phyloP scores from a whole-genome alignment of 2,329 filamentous ascomycete genomes.

The Sporothrix humicola region DNA sequence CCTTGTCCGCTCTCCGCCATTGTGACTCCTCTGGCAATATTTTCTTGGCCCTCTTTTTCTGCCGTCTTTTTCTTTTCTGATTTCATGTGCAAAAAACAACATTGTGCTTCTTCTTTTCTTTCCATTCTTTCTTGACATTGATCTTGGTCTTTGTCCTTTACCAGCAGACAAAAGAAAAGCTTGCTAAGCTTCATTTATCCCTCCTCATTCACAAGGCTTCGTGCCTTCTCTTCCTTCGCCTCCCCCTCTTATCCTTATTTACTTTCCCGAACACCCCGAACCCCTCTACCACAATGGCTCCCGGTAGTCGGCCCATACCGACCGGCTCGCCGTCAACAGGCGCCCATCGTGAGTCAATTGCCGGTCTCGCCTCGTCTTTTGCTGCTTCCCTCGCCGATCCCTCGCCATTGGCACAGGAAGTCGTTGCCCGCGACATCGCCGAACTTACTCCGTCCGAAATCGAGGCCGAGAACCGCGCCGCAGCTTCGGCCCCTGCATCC shows the following conservation, averaged over 20 bases:
- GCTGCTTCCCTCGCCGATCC: constrained; percentile 61
- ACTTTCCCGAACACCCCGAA: no score
- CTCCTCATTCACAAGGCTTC: background rate
- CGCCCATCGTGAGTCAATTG: constrained; percentile 33
- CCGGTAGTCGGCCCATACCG: constrained; percentile 42
- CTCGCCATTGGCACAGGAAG: constrained; percentile 70
- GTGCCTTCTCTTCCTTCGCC: background rate
- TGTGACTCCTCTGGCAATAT: background rate
- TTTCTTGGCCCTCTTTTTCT: background rate
- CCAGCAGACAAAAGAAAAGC: background rate
- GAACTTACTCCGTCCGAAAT: constrained; percentile 65
- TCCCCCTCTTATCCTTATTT: background rate
- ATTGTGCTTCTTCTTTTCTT: background rate
- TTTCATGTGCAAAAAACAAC: background rate
- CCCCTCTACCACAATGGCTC: constrained; percentile 31
- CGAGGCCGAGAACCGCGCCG: constrained; percentile 32
- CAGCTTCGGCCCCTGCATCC: constrained; percentile 21
- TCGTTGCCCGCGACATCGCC: constrained; percentile 69
- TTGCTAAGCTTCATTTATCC: background rate
- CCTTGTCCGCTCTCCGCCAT: background rate
- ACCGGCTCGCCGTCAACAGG: constrained; percentile 29
- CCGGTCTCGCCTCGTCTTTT: constrained; percentile 43
- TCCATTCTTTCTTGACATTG: background rate
- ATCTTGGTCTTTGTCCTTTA: background rate
- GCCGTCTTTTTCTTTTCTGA: background rate